phyloP scores from a whole-genome alignment of 2,329 filamentous ascomycete genomes.

The Karstenula rhodostoma region DNA sequence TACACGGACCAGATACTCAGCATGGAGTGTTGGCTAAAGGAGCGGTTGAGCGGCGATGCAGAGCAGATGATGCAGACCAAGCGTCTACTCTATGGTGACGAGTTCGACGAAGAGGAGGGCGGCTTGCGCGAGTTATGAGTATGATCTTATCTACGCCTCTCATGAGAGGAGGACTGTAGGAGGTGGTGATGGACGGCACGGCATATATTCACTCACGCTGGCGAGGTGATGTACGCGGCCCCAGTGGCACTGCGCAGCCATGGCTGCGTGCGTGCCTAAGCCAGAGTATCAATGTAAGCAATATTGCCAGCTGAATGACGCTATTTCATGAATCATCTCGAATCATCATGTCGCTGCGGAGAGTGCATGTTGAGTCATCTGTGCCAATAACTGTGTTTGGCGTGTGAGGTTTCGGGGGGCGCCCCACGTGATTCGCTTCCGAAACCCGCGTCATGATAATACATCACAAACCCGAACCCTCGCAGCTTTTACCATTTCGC shows the following conservation, averaged over 20 bases:
- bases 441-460: slow-evolving; percentile 32
- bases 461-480: slow-evolving; percentile 27
- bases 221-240: neutral
- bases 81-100: slow-evolving; percentile 60
- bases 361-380: slow-evolving; percentile 33
- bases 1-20: slow-evolving; percentile 56
- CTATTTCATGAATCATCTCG: slow-evolving; percentile 33
- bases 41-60: slow-evolving; percentile 47
- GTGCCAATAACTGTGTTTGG: slow-evolving; percentile 12
- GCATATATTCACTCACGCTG: neutral
- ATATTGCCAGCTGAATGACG: neutral
- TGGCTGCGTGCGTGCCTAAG: neutral
- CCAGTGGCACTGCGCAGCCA: neutral
- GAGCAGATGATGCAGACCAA: slow-evolving; percentile 55
- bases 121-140: slow-evolving; percentile 54
- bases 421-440: slow-evolving; percentile 38
- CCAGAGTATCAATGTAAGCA: neutral
- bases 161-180: neutral
- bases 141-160: neutral
- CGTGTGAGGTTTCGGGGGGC: slow-evolving; percentile 15
- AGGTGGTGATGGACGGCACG: neutral
- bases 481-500: neutral
- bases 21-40: slow-evolving; percentile 57
- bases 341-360: slow-evolving; percentile 11
- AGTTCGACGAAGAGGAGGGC: slow-evolving; percentile 63